These are phyloP conservation scores for Yamadazyma ubonensis DNA, from an alignment of 805 yeast genomes.

Conservation along the genomic window DNA sequence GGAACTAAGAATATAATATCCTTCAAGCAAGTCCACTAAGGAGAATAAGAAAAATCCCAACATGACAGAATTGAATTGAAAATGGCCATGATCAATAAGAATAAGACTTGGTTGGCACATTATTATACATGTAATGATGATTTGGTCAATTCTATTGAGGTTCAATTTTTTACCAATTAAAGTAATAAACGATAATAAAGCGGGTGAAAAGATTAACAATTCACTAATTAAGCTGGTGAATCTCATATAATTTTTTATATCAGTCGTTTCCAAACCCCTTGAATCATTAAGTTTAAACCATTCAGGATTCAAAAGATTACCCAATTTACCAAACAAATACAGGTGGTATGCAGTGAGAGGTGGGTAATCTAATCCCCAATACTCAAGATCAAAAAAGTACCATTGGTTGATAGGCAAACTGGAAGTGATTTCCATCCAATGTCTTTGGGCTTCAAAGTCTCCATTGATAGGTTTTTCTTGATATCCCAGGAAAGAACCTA, in stretches of 20 bases:
- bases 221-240: constrained; percentile 76
- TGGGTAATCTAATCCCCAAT: constrained; percentile 98
- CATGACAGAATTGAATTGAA: constrained; percentile 94
- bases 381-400: constrained; percentile 86
- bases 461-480: constrained; percentile 79
- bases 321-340: constrained; percentile 72
- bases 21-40: constrained; percentile 62
- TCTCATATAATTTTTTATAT: constrained; percentile 82
- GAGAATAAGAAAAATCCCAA: constrained; percentile 77
- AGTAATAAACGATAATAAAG: constrained; percentile 66
- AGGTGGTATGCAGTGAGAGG: constrained; percentile 95
- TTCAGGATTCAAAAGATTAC: constrained; percentile 54
- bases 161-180: constrained; percentile 62
- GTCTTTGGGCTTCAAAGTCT: constrained; percentile 97
- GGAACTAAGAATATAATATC: constrained; percentile 65
- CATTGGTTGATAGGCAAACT: constrained; percentile 71
- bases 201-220: constrained; percentile 71
- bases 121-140: constrained; percentile 73
- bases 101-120: constrained; percentile 79
- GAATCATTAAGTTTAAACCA: constrained; percentile 81
- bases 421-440: constrained; percentile 92
- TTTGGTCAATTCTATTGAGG: constrained; percentile 69
- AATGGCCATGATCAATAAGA: constrained; percentile 94
- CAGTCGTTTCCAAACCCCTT: constrained; percentile 69
- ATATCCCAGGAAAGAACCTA: constrained; percentile 84